phyloP scores from a whole-genome alignment of 192 early-diverging fungal genomes.

The Mortierella claussenii region DNA sequence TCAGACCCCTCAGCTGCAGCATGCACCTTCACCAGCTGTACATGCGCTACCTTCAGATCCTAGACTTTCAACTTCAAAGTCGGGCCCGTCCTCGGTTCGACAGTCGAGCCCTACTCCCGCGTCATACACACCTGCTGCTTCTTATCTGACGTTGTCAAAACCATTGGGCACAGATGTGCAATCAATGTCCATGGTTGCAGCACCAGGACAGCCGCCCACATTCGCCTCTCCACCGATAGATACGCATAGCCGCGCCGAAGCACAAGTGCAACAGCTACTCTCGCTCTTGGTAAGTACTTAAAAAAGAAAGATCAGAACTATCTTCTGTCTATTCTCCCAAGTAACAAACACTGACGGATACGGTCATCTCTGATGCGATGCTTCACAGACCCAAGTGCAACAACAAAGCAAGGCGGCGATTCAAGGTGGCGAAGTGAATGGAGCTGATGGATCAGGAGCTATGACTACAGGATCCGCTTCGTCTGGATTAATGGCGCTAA shows the following conservation, averaged over 20 bases:
- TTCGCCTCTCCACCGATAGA: background rate
- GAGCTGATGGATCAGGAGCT: background rate
- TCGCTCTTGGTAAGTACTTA: slow-evolving; percentile 23
- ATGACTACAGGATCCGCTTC: background rate
- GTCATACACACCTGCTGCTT: background rate
- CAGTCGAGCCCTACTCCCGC: background rate
- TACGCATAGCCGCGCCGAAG: slow-evolving; percentile 8
- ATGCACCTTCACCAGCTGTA: background rate
- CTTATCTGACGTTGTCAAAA: background rate
- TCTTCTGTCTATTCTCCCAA: background rate
- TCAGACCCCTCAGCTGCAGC: background rate
- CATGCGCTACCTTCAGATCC: background rate
- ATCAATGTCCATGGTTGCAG: background rate
- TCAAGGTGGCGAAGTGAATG: background rate
- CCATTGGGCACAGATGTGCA: background rate
- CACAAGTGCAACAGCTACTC: slow-evolving; percentile 38
- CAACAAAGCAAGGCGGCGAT: slow-evolving; percentile 24
- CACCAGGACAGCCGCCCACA: background rate
- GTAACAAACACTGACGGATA: background rate
- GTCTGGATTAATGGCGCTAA: slow-evolving; percentile 14
- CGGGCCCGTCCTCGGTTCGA: too few species aligned
- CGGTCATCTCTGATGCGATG: background rate
- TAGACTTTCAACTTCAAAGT: too few species aligned
- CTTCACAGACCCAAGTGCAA: slow-evolving; percentile 25
- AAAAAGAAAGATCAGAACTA: too few species aligned